Percentiles rank a stretch among this genome's conserved stretches.
These are phyloP conservation scores for Pestalotiopsis sp. DNA, from an alignment of 2,329 filamentous ascomycete genomes.

Conservation along the genomic window DNA sequence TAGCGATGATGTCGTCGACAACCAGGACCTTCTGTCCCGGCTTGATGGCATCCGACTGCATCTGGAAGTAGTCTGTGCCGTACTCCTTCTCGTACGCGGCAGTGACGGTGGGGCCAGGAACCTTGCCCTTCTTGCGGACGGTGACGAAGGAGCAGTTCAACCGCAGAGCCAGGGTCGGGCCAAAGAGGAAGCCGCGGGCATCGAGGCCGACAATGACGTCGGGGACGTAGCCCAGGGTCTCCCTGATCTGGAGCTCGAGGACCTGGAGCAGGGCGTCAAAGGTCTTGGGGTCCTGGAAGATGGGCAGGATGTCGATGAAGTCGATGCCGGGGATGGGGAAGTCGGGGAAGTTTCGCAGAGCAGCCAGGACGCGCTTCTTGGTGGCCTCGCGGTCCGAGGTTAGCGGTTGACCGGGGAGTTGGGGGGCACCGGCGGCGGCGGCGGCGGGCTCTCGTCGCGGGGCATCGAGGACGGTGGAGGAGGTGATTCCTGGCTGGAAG, in stretches of 20 bases:
- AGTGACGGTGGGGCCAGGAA: slow-evolving; percentile 85
- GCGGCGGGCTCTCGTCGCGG: slow-evolving; percentile 65
- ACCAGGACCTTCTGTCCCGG: slow-evolving; percentile 87
- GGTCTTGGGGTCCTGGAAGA: slow-evolving; percentile 78
- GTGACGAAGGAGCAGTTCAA: slow-evolving; percentile 88
- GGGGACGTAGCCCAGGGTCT: slow-evolving; percentile 66
- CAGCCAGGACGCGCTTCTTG: slow-evolving; percentile 59
- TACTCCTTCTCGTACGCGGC: slow-evolving; percentile 95
- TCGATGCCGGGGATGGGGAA: slow-evolving; percentile 91
- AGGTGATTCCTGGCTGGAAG: slow-evolving; percentile 31
- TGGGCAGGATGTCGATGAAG: slow-evolving; percentile 97
- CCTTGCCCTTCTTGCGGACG: slow-evolving; percentile 93
- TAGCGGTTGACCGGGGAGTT: slow-evolving; percentile 71
- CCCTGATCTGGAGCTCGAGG: slow-evolving; percentile 79
- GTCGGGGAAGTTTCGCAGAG: slow-evolving; percentile 85
- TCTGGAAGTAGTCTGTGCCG: slow-evolving; percentile 92
- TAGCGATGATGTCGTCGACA: slow-evolving; percentile 98
- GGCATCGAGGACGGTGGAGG: slow-evolving; percentile 53
- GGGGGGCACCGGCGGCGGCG: slow-evolving; percentile 63
- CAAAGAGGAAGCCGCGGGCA: slow-evolving; percentile 93
- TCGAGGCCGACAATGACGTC: slow-evolving; percentile 95
- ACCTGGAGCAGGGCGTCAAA: slow-evolving; percentile 81
- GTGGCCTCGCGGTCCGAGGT: slow-evolving; percentile 38
- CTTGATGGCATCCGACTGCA: slow-evolving; percentile 85
- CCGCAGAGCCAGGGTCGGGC: slow-evolving; percentile 81